Evolutionary conservation across 2,329 filamentous ascomycete genomes (phyloP).

Genomic region (Davidsoniella eucalypti): DNA sequence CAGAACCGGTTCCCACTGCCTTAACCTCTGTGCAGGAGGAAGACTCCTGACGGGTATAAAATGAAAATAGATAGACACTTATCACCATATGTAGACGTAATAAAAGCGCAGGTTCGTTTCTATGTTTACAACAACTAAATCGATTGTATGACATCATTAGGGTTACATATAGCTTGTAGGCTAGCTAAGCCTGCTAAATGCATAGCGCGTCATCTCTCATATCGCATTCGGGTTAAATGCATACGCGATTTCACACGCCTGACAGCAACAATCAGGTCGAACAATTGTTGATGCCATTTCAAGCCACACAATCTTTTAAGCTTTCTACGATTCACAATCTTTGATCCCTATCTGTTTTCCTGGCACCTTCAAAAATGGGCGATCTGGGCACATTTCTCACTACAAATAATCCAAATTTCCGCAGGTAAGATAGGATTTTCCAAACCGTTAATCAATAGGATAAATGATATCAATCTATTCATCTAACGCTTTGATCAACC

Average conservation of each 20-base stretch:
- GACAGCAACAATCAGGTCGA: background rate
- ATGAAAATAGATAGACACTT: too few species aligned
- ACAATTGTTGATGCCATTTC: background rate
- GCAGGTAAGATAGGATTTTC: conserved; percentile 26
- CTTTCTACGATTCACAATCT: background rate
- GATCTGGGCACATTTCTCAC: conserved; percentile 53
- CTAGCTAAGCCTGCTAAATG: background rate
- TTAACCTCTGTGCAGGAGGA: too few species aligned
- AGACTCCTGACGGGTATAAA: too few species aligned
- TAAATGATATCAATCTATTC: background rate
- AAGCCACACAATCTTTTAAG: background rate
- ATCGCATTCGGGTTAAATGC: background rate
- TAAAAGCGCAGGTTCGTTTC: too few species aligned
- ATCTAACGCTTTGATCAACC: background rate
- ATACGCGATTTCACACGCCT: conserved; percentile 2
- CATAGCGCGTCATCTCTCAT: background rate
- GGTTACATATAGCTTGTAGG: too few species aligned
- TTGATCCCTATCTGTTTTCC: too few species aligned
- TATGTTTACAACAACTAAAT: too few species aligned
- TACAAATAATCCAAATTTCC: conserved; percentile 43
- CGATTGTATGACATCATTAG: too few species aligned
- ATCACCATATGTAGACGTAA: too few species aligned
- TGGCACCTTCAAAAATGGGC: conserved; percentile 30
- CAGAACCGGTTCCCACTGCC: background rate
- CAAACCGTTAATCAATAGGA: background rate